Percentiles rank a stretch among this genome's conserved stretches.
Conservation (phyloP, 495 filamentous ascomycete genomes). For the Penicillium salamii region DNA sequence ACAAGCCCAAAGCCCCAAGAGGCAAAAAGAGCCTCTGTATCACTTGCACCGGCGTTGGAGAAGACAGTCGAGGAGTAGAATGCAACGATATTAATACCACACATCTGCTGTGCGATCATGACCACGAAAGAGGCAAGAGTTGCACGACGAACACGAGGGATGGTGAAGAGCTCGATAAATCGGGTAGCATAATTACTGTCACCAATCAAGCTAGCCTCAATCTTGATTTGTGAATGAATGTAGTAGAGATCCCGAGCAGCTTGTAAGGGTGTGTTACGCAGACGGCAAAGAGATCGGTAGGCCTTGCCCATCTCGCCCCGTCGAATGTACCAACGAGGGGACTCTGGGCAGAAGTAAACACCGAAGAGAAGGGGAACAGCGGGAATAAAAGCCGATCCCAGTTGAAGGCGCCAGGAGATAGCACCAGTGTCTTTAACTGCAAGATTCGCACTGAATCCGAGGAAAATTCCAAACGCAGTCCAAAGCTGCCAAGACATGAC, state of each 20-base stretch:
- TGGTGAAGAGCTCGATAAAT: conserved; percentile 63
- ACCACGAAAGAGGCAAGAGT: conserved; percentile 63
- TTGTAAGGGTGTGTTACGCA: conserved; percentile 59
- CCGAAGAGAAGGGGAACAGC: conserved; percentile 61
- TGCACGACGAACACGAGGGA: conserved; percentile 65
- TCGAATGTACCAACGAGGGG: conserved; percentile 67
- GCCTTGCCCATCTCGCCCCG: conserved; percentile 54
- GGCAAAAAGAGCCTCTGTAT: conserved; percentile 62
- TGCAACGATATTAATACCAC: conserved; percentile 71
- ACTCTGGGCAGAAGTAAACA: conserved; percentile 66
- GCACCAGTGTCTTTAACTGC: conserved; percentile 52
- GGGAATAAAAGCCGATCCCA: conserved; percentile 69
- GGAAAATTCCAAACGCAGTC: conserved; percentile 57
- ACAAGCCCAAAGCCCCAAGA: conserved; percentile 80
- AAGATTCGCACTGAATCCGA: conserved; percentile 60
- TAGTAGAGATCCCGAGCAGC: conserved; percentile 67
- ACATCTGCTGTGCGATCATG: conserved; percentile 85
- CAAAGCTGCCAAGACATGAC: conserved; percentile 64
- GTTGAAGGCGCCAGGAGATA: conserved; percentile 61
- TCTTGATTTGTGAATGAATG: conserved; percentile 57
- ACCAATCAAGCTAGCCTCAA: conserved; percentile 48
- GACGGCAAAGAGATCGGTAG: conserved; percentile 56
- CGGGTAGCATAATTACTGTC: conserved; percentile 53
- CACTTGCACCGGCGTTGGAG: conserved; percentile 54
- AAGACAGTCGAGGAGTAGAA: conserved; percentile 83